Evolutionary conservation across 2,329 filamentous ascomycete species (phyloP), one percentile per base, ranked within the genome.

Genomic region (Colletotrichum filicis): DNA sequence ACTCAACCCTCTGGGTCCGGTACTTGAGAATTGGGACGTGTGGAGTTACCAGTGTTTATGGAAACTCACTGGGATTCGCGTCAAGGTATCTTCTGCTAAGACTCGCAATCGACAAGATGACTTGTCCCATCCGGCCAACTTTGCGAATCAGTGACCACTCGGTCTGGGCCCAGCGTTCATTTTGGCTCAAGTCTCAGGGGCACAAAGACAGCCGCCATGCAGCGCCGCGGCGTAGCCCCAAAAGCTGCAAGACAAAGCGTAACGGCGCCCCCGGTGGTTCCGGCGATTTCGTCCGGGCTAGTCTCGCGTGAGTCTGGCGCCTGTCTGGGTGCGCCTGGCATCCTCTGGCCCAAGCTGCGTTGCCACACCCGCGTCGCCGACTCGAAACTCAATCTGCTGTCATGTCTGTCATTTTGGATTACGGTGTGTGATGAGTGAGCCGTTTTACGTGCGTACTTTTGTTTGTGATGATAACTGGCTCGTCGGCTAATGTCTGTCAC

Each of bases 261-360:
- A 73, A 69, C 70, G 70, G 70, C 60, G 59, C 42, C 14, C 26
- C 60, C 22, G 32, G 32, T 49, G 66, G 28, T 70, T 70, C 60
- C 66, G 66, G 56, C 32, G 22, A 35, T 49, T 24, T 12, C 24
- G 42, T 32, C 53, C 37, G 42, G 37, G 30, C 46, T 24, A 28
- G 26, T n/a, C 42, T 49, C 19, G 42, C 19, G 19, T 22, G 37
- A 28, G 26, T n/a, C 42, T 49, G 42, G 42, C 42, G 19, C 37
- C 5, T 49, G 42, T 9, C 42, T 49, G 42, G 19, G 42, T 49
- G 42, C 42, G 42, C 42, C 49, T 46, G 32, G 30, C 53, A 26
- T 37, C 28, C 32, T 22, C 26, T 19, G 58, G 5, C 55, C 14
- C 9, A 35, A 19, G n/a, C 59, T n/a, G 66, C 42, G 60, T 9